Base-by-base conservation (phyloP, 164 flowering plant species). In the Annona cherimola region DNA sequence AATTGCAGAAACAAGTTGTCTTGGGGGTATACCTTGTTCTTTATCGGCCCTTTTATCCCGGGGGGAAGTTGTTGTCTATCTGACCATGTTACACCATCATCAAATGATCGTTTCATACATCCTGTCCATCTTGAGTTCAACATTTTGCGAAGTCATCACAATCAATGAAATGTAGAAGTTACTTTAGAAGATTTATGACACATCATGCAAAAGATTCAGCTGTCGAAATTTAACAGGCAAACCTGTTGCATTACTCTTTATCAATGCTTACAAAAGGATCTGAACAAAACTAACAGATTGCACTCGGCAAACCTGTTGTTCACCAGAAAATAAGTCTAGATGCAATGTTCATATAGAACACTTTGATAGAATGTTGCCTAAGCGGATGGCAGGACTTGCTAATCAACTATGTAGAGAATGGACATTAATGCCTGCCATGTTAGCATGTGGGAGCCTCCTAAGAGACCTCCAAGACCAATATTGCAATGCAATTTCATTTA, bases 61-160 rank as follows among this genome's bases (percentile, higher is more conserved):
- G 98, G 95, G 78, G 98, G 98, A 75, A 90, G 96, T 75, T 94
- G 98, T 81, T 92, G 84, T 81, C 98, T 83, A 14, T 83, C 89
- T 14, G 86, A 78, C 98, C 98, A 94, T 66, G 93, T 89, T 44
- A 75, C 11, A 73, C 98, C 98, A 59, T 83, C 83, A 79, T 94
- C 90, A 74, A 78, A 82, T 63, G 98, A 94, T 63, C 97, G 81
- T 77, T 88, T 92, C 95, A 92, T 84, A 78, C 89, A 92, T 41
- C 98, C 98, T 78, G 92, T 92, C 98, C 97, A 94, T 75, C 98
- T 94, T 73, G 63, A 63, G 26, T 19, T 42, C 54, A 16, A 50
- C 5, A 44, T 39, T 75, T 57, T 14, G 26, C 45, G 19, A 26
- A 50, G 66, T 64, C 45, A 71, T 43, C 14, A 69, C 45, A 50